phyloP scores from a whole-genome alignment of 768 basidiomycete genomes.

The Suillus spraguei region DNA sequence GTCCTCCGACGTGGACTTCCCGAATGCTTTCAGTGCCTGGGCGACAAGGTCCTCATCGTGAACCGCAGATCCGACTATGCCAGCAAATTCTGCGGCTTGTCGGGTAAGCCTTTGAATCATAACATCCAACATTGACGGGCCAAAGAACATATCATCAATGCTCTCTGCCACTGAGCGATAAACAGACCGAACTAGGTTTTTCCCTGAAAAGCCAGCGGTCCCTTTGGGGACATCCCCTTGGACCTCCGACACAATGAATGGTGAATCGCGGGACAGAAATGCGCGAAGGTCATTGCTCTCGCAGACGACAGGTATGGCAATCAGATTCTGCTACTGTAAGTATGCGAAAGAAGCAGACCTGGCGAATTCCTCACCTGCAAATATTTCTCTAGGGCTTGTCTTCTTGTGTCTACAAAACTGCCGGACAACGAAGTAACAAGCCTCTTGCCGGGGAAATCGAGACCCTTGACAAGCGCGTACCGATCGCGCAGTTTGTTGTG shows the following conservation, averaged over 20 bases:
- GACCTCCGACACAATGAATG: slow-evolving; percentile 65
- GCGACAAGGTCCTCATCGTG: slow-evolving; percentile 85
- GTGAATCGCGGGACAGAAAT: slow-evolving; percentile 88
- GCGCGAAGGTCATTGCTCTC: slow-evolving; percentile 80
- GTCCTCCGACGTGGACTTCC: slow-evolving; percentile 66
- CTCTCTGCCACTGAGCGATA: slow-evolving; percentile 93
- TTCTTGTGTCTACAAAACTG: slow-evolving; percentile 84
- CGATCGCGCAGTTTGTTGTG: slow-evolving; percentile 84
- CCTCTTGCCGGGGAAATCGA: slow-evolving; percentile 95
- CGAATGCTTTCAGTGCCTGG: slow-evolving; percentile 74
- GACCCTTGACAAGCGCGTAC: slow-evolving; percentile 60
- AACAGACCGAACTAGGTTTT: slow-evolving; percentile 80
- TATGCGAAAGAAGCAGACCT: slow-evolving; percentile 12
- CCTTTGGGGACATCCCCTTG: slow-evolving; percentile 43
- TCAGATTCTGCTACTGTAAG: slow-evolving; percentile 54
- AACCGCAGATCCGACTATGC: slow-evolving; percentile 75
- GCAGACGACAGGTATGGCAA: slow-evolving; percentile 74
- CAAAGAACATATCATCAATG: slow-evolving; percentile 97
- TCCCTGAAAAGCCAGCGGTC: slow-evolving; percentile 58
- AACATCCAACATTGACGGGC: slow-evolving; percentile 93
- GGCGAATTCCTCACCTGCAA: slow-evolving; percentile 59
- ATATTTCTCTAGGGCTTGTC: slow-evolving; percentile 83
- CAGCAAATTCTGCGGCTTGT: slow-evolving; percentile 88
- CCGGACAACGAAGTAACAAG: slow-evolving; percentile 85
- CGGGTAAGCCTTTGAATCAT: slow-evolving; percentile 89